Percentiles rank a stretch among this genome's conserved stretches.
Conservation (phyloP, 768 basidiomycete species). For the Mycena albidolilacea region DNA sequence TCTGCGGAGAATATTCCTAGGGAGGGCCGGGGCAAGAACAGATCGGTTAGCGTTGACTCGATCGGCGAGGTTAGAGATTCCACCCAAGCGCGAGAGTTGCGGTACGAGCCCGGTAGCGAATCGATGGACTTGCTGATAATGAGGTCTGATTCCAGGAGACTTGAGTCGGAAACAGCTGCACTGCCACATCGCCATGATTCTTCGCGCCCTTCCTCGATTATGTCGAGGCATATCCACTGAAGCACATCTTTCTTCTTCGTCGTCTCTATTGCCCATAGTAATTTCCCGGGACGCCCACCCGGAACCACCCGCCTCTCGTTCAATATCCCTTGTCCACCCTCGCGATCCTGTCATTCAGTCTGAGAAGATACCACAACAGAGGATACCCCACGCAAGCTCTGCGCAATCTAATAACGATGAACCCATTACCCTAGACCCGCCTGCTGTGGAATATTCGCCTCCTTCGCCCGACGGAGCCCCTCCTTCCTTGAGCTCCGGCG, state of each 20-base stretch:
- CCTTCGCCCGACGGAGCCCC: neutral
- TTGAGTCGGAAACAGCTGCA: neutral
- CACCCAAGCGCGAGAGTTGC: too few relatives aligned
- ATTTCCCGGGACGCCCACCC: constrained; percentile 27
- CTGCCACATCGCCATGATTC: constrained; percentile 18
- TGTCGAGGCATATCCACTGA: constrained; percentile 32
- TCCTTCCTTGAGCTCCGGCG: constrained; percentile 22
- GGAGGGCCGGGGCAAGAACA: too few relatives aligned
- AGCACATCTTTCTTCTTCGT: constrained; percentile 20
- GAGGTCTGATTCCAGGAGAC: too few relatives aligned
- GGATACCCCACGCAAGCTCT: constrained; percentile 15
- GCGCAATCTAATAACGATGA: neutral
- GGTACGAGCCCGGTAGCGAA: too few relatives aligned
- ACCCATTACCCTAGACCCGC: neutral
- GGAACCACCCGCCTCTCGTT: constrained; percentile 34
- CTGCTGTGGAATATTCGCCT: neutral
- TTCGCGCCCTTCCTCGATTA: constrained; percentile 23
- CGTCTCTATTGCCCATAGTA: constrained; percentile 20
- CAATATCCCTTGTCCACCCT: constrained; percentile 36
- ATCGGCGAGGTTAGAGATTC: too few relatives aligned
- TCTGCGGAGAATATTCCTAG: too few relatives aligned
- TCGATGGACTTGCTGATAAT: too few relatives aligned
- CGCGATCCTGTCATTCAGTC: constrained; percentile 27
- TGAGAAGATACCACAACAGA: constrained; percentile 19
- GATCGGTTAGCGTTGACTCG: too few relatives aligned